phyloP scores from a whole-genome alignment of 768 basidiomycete species.

The Hypsizygus marmoreus region DNA sequence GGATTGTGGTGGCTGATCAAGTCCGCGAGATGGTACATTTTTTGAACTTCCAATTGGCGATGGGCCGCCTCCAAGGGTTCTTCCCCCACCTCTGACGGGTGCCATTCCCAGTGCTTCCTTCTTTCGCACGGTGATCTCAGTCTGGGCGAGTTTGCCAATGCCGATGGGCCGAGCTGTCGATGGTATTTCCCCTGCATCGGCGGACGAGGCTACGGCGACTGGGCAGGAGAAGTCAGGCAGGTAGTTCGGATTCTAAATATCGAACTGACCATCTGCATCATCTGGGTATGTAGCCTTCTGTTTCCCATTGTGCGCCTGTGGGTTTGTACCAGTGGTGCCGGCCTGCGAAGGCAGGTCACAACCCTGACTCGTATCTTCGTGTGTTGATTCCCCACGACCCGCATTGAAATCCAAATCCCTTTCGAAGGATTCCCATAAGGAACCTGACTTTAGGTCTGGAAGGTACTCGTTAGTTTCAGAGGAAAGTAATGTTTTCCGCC shows the following conservation, averaged over 20 bases:
- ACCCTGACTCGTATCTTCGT: conserved; percentile 18
- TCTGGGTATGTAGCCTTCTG: conserved; percentile 10
- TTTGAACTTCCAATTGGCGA: no score
- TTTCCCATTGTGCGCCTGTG: conserved; percentile 10
- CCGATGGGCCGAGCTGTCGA: conserved; percentile 16
- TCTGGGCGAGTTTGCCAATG: conserved; percentile 39
- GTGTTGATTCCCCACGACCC: conserved; percentile 5
- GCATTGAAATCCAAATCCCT: conserved; percentile 51
- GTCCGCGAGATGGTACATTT: background rate
- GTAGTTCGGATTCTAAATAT: background rate
- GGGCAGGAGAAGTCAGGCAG: background rate
- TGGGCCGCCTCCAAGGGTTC: conserved; percentile 22
- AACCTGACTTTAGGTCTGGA: conserved; percentile 38
- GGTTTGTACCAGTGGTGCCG: background rate
- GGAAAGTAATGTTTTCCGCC: conserved; percentile 53
- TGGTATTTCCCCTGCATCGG: background rate
- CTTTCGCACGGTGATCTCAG: conserved; percentile 45
- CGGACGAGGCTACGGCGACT: background rate
- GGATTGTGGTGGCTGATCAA: background rate
- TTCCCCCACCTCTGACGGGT: conserved; percentile 26
- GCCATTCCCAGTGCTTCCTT: conserved; percentile 47
- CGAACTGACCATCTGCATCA: conserved; percentile 10
- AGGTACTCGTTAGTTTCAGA: conserved; percentile 47
- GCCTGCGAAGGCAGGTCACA: conserved; percentile 5
- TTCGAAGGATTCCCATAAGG: conserved; percentile 46